phyloP scores from a whole-genome alignment of 495 filamentous ascomycete genomes.

The Podospora pseudoanserina region DNA sequence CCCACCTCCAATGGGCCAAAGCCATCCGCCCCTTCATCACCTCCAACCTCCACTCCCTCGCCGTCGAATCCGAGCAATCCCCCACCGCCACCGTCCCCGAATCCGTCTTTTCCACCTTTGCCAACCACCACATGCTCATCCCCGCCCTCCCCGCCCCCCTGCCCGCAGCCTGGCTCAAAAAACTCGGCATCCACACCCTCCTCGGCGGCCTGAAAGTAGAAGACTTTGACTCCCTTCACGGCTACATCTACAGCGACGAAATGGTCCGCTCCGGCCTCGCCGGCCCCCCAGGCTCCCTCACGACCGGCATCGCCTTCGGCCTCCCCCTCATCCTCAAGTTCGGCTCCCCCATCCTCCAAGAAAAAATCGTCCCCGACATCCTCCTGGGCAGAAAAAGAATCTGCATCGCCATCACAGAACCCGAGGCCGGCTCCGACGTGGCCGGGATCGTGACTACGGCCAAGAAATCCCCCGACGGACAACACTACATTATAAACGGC shows the following conservation, averaged over 20 bases:
- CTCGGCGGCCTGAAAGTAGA: constrained; percentile 65
- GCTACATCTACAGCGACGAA: constrained; percentile 66
- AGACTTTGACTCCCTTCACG: constrained; percentile 71
- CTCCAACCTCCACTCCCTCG: constrained; percentile 56
- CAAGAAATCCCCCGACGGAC: constrained; percentile 50
- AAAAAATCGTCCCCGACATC: constrained; percentile 61
- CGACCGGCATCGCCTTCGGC: constrained; percentile 67
- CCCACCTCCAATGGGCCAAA: constrained; percentile 62
- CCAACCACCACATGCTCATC: constrained; percentile 58
- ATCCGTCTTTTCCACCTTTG: constrained; percentile 59
- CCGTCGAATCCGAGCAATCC: constrained; percentile 62
- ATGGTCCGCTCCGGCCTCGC: constrained; percentile 60
- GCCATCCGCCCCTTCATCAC: constrained; percentile 61
- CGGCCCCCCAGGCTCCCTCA: constrained; percentile 59
- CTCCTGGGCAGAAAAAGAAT: constrained; percentile 61
- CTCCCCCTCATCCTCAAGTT: constrained; percentile 68
- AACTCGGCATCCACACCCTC: constrained; percentile 60
- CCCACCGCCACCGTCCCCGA: constrained; percentile 59
- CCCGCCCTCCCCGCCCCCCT: constrained; percentile 64
- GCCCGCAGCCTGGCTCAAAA: constrained; percentile 63
- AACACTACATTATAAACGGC: constrained; percentile 68
- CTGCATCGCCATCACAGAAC: constrained; percentile 79
- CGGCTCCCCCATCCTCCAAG: constrained; percentile 56
- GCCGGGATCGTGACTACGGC: constrained; percentile 67
- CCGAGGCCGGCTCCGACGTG: constrained; percentile 67